A percentile compares a stretch with the other conserved stretches of the same genome.
Evolutionary conservation across 805 yeast species (phyloP).

Genomic region (Yarrowia sp.): DNA sequence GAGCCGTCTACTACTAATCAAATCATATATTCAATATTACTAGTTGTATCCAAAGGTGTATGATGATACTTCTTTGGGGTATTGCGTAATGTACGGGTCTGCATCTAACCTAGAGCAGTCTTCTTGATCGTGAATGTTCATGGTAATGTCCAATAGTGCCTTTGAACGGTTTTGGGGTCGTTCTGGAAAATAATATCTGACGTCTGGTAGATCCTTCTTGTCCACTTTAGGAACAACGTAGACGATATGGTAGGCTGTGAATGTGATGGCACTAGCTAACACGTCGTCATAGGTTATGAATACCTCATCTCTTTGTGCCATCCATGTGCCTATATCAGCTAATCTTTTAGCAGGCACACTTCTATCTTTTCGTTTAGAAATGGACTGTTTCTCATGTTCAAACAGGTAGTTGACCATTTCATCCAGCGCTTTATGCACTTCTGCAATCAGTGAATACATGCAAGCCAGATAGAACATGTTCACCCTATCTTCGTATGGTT

Average conservation of each 20-base stretch:
- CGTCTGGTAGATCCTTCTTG: neutral
- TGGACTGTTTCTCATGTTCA: neutral
- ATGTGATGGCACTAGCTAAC: neutral
- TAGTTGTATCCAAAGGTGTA: no score
- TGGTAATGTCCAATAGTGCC: neutral
- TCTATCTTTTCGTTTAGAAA: neutral
- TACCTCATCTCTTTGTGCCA: neutral
- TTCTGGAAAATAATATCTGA: neutral
- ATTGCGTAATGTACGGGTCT: no score
- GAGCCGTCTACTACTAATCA: no score
- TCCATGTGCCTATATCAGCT: neutral
- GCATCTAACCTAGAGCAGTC: neutral
- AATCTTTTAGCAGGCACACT: neutral
- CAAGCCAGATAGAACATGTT: slow-evolving; percentile 8
- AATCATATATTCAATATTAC: no score
- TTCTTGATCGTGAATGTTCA: neutral
- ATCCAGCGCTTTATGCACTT: neutral
- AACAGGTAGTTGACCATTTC: neutral
- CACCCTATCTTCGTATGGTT: neutral
- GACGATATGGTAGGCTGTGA: neutral
- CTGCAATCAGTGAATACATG: neutral
- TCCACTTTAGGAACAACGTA: neutral
- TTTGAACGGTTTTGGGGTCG: neutral
- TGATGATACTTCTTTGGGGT: no score
- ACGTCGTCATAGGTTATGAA: slow-evolving; percentile 5